Conservation (phyloP, 345 rosid genomes). For the Zanthoxylum bungeanum region DNA sequence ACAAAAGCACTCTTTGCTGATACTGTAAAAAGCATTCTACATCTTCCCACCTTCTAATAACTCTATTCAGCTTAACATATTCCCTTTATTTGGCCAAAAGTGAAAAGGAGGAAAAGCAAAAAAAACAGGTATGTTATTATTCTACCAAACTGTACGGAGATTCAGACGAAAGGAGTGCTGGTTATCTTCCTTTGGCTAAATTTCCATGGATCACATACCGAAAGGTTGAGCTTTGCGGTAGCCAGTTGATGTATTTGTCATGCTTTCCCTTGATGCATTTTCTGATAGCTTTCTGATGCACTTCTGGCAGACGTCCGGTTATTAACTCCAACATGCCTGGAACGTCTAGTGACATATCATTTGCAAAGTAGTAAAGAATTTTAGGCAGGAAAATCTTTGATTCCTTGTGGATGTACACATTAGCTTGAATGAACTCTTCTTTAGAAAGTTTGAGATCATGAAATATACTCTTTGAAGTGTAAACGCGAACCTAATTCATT, state of each 20-base stretch:
- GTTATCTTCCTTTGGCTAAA: slow-evolving; percentile 31
- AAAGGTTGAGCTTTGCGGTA: slow-evolving; percentile 61
- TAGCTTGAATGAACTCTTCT: slow-evolving; percentile 57
- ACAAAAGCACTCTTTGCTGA: background rate
- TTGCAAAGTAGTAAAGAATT: slow-evolving; percentile 51
- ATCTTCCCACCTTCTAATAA: background rate
- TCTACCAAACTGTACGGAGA: background rate
- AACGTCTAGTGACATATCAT: slow-evolving; percentile 60
- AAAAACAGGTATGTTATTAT: background rate
- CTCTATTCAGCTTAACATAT: slow-evolving; percentile 1
- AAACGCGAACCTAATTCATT: slow-evolving; percentile 55
- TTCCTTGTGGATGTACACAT: slow-evolving; percentile 55
- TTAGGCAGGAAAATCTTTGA: slow-evolving; percentile 66
- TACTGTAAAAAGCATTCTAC: background rate
- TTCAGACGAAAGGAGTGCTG: background rate
- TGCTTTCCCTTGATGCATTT: slow-evolving; percentile 50
- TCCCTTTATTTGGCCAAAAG: background rate
- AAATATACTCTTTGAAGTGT: slow-evolving; percentile 57
- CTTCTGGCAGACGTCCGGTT: slow-evolving; percentile 45
- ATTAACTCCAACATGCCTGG: slow-evolving; percentile 40
- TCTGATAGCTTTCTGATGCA: slow-evolving; percentile 43
- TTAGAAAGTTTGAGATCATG: slow-evolving; percentile 57
- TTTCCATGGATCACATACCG: slow-evolving; percentile 64
- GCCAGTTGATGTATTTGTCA: slow-evolving; percentile 57
- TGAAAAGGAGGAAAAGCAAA: background rate